phyloP scores from a whole-genome alignment of 2,329 filamentous ascomycete genomes.

The Sporothrix variecibatus region DNA sequence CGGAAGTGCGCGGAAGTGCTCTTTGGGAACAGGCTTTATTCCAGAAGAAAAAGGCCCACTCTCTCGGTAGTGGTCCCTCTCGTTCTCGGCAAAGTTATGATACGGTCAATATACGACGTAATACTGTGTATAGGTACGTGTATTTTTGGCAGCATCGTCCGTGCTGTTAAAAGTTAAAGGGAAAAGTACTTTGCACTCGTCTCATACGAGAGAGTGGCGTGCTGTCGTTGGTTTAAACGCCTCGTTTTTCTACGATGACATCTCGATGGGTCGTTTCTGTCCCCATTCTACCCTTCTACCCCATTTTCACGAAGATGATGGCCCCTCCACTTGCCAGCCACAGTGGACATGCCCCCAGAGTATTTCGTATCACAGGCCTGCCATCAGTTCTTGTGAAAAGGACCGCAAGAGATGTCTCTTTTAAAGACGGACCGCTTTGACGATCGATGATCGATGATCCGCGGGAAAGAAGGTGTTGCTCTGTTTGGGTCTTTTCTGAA shows the following conservation, averaged over 20 bases:
- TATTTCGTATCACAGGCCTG: constrained; percentile 6
- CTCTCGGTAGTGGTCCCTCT: neutral
- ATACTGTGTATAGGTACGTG: neutral
- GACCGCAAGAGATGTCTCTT: neutral
- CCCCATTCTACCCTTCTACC: neutral
- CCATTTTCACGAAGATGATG: neutral
- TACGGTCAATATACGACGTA: neutral
- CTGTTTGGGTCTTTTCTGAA: neutral
- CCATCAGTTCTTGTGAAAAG: neutral
- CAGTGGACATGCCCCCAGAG: constrained; percentile 1
- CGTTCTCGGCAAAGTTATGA: neutral
- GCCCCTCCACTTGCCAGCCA: neutral
- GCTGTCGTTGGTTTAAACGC: neutral
- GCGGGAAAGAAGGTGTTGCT: neutral
- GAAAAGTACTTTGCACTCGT: too few relatives aligned
- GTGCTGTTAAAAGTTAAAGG: neutral
- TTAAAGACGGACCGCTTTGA: neutral
- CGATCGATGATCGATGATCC: neutral
- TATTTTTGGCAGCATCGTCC: neutral
- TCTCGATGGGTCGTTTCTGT: neutral
- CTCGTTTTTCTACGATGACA: neutral
- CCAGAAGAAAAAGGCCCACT: neutral
- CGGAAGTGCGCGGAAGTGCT: neutral
- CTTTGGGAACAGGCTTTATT: neutral
- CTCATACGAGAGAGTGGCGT: neutral